Evolutionary conservation across 768 basidiomycete genomes (phyloP).

Genomic region (Trametes cingulata): DNA sequence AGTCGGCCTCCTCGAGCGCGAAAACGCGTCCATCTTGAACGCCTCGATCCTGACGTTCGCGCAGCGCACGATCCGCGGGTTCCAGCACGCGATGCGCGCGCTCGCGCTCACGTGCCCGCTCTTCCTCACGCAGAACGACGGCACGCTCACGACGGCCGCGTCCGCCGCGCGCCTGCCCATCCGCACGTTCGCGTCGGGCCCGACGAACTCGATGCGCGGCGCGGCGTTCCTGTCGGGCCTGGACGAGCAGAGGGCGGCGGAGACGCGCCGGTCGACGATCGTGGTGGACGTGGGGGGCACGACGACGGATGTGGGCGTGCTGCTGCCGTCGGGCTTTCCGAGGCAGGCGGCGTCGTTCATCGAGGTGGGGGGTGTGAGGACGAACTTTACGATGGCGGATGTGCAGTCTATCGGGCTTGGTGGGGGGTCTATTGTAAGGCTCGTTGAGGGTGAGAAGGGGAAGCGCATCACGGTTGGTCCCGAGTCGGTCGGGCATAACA

Average conservation of each 20-base stretch:
- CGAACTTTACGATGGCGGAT: slow-evolving; percentile 64
- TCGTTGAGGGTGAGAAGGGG: slow-evolving; percentile 34
- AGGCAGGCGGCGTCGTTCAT: slow-evolving; percentile 63
- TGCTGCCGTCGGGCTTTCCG: slow-evolving; percentile 61
- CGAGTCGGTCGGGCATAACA: slow-evolving; percentile 61
- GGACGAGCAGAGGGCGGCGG: slow-evolving; percentile 23
- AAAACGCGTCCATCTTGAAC: slow-evolving; percentile 70
- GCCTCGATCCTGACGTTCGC: slow-evolving; percentile 64
- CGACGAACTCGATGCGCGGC: slow-evolving; percentile 72
- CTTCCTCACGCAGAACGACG: slow-evolving; percentile 63
- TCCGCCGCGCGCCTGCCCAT: slow-evolving; percentile 60
- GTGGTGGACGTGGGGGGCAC: slow-evolving; percentile 70
- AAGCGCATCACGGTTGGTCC: slow-evolving; percentile 54
- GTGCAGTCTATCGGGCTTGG: slow-evolving; percentile 62
- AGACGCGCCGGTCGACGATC: slow-evolving; percentile 39
- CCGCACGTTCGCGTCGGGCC: slow-evolving; percentile 49
- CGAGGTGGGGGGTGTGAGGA: slow-evolving; percentile 59
- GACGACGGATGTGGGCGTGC: slow-evolving; percentile 63
- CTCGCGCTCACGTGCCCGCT: slow-evolving; percentile 51
- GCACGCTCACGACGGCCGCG: slow-evolving; percentile 50
- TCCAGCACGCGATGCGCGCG: slow-evolving; percentile 49
- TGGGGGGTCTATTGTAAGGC: slow-evolving; percentile 57
- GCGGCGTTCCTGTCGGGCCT: slow-evolving; percentile 58
- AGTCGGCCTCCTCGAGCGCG: slow-evolving; percentile 61
- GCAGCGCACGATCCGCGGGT: slow-evolving; percentile 53